Percentiles rank a stretch among this genome's conserved stretches.
phyloP scores from a whole-genome alignment of 108 stramenopile species.

The Nitzschia sp. region DNA sequence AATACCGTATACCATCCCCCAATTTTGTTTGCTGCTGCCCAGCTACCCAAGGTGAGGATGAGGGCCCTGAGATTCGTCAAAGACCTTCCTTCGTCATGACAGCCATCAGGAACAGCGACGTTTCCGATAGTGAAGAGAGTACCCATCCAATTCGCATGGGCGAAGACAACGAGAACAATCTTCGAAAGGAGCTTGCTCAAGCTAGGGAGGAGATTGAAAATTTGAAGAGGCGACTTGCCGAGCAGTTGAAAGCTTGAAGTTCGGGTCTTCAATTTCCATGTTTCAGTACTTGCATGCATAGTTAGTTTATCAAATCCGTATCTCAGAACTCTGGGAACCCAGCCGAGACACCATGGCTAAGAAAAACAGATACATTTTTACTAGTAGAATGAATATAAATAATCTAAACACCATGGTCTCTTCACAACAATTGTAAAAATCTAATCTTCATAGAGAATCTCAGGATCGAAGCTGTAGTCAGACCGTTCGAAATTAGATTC shows the following conservation, averaged over 20 bases:
- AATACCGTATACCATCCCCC: constrained; percentile 88
- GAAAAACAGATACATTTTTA: no score
- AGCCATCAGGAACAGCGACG: not conserved
- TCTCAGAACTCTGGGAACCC: no score
- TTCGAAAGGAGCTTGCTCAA: constrained; percentile 36
- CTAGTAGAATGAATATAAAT: not conserved
- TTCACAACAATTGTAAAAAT: not conserved
- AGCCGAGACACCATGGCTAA: no score
- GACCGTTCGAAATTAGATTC: constrained; percentile 29
- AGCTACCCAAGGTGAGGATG: constrained; percentile 43
- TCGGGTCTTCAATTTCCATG: not conserved
- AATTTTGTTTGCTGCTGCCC: constrained; percentile 91
- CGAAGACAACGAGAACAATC: constrained; percentile 8
- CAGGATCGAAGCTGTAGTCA: constrained; percentile 27
- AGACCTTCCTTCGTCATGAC: not conserved
- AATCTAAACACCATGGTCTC: not conserved
- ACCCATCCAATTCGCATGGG: constrained; percentile 19
- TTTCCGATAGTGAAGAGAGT: constrained; percentile 32
- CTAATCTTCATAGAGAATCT: constrained; percentile 10
- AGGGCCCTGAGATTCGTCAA: not conserved
- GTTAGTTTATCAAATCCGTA: not conserved
- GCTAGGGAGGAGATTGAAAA: constrained; percentile 41
- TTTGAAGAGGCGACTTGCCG: constrained; percentile 26
- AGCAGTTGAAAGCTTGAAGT: not conserved
- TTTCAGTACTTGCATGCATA: not conserved